These are phyloP conservation scores for Grosmannia serpens DNA, from an alignment of 2,329 filamentous ascomycete species.

Conservation along the genomic window DNA sequence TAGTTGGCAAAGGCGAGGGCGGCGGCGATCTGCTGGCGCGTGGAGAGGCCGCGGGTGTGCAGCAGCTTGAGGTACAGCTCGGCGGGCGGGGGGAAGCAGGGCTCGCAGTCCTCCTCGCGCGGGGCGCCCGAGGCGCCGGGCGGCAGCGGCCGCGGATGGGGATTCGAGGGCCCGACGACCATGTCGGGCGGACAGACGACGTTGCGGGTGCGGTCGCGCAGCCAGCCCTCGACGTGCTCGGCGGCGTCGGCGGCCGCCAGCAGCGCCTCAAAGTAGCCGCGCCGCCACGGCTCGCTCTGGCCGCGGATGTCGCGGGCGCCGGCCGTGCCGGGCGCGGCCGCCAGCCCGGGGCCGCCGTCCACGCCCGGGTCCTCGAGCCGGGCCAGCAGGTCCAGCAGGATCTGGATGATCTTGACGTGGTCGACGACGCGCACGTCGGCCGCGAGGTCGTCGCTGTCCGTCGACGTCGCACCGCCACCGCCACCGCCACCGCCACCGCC, in stretches of 20 bases:
- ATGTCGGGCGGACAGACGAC: constrained; percentile 61
- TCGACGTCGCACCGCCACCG: not conserved
- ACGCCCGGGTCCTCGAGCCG: constrained; percentile 56
- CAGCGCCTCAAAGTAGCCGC: constrained; percentile 74
- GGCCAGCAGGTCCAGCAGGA: constrained; percentile 46
- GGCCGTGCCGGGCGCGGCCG: too few species aligned
- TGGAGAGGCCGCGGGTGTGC: constrained; percentile 66
- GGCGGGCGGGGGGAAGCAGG: constrained; percentile 59
- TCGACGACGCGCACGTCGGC: constrained; percentile 36
- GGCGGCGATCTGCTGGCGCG: constrained; percentile 70
- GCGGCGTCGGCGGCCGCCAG: constrained; percentile 67
- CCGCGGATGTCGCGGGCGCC: constrained; percentile 52
- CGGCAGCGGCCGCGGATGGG: constrained; percentile 61
- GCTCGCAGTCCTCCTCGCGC: constrained; percentile 62
- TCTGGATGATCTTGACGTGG: constrained; percentile 56
- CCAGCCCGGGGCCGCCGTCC: constrained; percentile 40
- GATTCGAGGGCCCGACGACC: constrained; percentile 75
- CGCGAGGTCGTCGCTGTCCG: not conserved
- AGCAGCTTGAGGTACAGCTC: constrained; percentile 72
- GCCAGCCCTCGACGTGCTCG: constrained; percentile 71
- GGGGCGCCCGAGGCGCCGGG: constrained; percentile 51
- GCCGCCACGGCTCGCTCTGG: constrained; percentile 74
- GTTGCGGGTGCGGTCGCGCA: constrained; percentile 55
- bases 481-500: not conserved
- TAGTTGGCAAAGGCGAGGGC: constrained; percentile 76